Evolutionary conservation across 805 yeast genomes (phyloP).

Genomic region (Pichia exigua): DNA sequence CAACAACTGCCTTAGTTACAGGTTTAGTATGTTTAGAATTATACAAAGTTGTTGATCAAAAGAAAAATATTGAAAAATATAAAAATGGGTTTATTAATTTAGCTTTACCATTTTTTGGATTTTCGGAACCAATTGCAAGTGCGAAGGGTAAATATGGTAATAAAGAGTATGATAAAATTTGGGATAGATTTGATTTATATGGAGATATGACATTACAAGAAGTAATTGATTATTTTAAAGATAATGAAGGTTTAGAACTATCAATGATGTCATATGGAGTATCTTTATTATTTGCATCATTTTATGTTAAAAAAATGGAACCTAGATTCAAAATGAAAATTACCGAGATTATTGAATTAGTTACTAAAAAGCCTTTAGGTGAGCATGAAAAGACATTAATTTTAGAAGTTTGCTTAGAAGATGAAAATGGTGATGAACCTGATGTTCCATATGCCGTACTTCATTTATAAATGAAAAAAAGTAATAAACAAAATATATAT

Average conservation of each 20-base stretch:
- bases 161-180: constrained; percentile 76
- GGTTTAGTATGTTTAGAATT: constrained; percentile 90
- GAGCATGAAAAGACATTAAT: constrained; percentile 68
- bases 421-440: constrained; percentile 86
- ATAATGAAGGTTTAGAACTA: constrained; percentile 77
- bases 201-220: constrained; percentile 54
- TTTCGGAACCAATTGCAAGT: constrained; percentile 91
- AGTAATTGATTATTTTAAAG: constrained; percentile 45
- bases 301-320: constrained; percentile 83
- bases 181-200: constrained; percentile 86
- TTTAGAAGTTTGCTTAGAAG: constrained; percentile 89
- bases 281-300: constrained; percentile 82
- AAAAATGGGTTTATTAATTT: constrained; percentile 89
- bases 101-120: constrained; percentile 93
- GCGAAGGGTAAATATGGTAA: constrained; percentile 73
- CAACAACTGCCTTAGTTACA: constrained; percentile 96
- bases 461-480: constrained; percentile 27
- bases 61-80: constrained; percentile 70
- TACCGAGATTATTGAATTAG: constrained; percentile 72
- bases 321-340: constrained; percentile 65
- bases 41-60: constrained; percentile 77
- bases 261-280: constrained; percentile 91
- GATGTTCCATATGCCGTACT: constrained; percentile 86
- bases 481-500: too few relatives aligned
- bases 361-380: constrained; percentile 77